phyloP scores from a whole-genome alignment of 106 monocot species.

The Allium cepa region DNA sequence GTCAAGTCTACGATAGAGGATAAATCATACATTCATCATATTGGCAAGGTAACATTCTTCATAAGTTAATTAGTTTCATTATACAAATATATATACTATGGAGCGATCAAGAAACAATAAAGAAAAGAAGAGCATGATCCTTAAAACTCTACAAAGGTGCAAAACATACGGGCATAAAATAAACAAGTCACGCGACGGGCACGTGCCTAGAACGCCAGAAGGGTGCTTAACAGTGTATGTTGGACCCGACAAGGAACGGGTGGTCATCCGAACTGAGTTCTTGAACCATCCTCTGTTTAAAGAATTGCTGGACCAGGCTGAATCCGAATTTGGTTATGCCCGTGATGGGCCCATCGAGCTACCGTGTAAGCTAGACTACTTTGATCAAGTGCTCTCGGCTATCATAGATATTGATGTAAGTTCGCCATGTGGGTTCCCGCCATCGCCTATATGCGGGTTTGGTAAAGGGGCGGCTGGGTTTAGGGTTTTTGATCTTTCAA shows the following conservation, averaged over 20 bases:
- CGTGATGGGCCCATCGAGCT: constrained; percentile 32
- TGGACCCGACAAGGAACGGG: constrained; percentile 38
- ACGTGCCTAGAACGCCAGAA: background rate
- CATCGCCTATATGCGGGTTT: background rate
- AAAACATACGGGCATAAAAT: background rate
- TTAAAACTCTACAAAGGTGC: background rate
- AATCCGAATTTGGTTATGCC: constrained; percentile 43
- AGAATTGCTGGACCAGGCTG: constrained; percentile 46
- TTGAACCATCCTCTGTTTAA: constrained; percentile 55
- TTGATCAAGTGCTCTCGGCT: constrained; percentile 33
- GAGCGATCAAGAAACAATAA: background rate
- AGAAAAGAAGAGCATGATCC: background rate
- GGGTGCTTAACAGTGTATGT: constrained; percentile 51
- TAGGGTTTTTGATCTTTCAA: background rate
- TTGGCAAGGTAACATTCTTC: too few relatives aligned
- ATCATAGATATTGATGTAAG: constrained; percentile 14
- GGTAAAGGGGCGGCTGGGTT: background rate
- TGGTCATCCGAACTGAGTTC: constrained; percentile 29
- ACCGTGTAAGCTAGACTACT: constrained; percentile 33
- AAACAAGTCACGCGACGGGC: background rate
- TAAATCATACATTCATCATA: background rate
- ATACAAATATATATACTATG: background rate
- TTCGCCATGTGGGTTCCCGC: constrained; percentile 6
- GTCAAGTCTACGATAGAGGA: constrained; percentile 7
- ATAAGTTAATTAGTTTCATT: too few relatives aligned